Conservation (phyloP, 371 early-diverging fungal species). For the Capillidium heterosporum region DNA sequence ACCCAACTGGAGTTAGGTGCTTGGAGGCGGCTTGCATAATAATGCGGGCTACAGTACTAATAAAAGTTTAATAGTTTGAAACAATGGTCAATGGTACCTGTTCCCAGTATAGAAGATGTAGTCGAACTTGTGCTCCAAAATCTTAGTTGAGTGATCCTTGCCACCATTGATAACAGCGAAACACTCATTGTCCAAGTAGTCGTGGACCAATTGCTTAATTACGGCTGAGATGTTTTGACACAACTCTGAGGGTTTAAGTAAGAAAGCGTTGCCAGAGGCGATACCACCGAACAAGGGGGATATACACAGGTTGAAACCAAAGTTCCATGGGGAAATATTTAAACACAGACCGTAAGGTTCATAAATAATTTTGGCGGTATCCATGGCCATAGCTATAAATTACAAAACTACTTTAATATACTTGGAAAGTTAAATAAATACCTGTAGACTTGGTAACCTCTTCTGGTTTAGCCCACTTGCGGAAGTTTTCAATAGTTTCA, state of each 20-base stretch:
- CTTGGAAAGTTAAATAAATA: background rate
- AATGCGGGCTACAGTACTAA: conserved; percentile 40
- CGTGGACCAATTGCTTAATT: conserved; percentile 32
- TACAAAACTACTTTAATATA: too few species aligned
- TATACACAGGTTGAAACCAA: conserved; percentile 52
- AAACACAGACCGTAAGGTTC: conserved; percentile 60
- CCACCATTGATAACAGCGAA: conserved; percentile 59
- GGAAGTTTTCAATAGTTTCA: conserved; percentile 28
- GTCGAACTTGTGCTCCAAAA: conserved; percentile 56
- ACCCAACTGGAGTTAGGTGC: conserved; percentile 53
- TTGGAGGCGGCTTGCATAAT: conserved; percentile 61
- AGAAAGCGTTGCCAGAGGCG: conserved; percentile 76
- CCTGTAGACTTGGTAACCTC: conserved; percentile 4
- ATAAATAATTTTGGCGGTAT: conserved; percentile 23
- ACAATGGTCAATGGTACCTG: background rate
- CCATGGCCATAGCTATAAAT: conserved; percentile 8
- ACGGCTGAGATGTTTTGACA: conserved; percentile 39
- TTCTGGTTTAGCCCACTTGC: conserved; percentile 28
- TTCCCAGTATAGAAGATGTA: conserved; percentile 87
- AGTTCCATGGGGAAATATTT: conserved; percentile 75
- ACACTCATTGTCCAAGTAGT: conserved; percentile 51
- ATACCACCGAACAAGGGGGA: conserved; percentile 70
- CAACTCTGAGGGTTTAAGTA: conserved; percentile 84
- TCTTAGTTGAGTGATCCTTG: conserved; percentile 39
- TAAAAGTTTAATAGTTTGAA: background rate